Percentiles rank a stretch among this genome's conserved stretches.
These are phyloP conservation scores for Trichomonascaceae sp. DNA, from an alignment of 1,139 yeast genomes.

Conservation along the genomic window DNA sequence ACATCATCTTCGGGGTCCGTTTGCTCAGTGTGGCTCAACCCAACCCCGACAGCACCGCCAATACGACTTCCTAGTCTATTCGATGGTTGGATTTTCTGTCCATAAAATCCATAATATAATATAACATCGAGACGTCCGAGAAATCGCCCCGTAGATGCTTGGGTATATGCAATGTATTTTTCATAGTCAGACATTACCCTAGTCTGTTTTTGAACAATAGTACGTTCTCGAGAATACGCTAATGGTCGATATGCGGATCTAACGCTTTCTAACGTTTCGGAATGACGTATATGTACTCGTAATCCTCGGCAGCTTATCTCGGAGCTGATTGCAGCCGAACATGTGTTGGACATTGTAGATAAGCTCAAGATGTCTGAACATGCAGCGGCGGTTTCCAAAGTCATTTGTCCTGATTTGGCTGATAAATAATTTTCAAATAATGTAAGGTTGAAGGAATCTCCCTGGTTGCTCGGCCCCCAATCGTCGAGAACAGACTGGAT, in stretches of 20 bases:
- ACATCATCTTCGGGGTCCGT: constrained; percentile 6
- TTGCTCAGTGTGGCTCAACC: constrained; percentile 8
- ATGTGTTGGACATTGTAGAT: constrained; percentile 11
- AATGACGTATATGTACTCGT: constrained; percentile 15
- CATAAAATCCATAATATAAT: constrained; percentile 21
- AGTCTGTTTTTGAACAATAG: constrained; percentile 13
- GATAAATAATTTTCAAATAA: constrained; percentile 34
- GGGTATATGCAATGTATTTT: constrained; percentile 11
- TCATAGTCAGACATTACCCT: constrained; percentile 13
- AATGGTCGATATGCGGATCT: constrained; percentile 15
- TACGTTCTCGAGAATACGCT: constrained; percentile 20
- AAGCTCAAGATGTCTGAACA: constrained; percentile 26
- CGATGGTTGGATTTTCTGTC: constrained; percentile 8
- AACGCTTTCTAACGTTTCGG: constrained; percentile 1
- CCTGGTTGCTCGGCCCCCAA: constrained; percentile 23
- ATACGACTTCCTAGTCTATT: constrained; percentile 7
- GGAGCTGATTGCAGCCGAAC: constrained; percentile 10
- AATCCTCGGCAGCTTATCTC: constrained; percentile 18
- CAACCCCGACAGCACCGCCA: constrained; percentile 11
- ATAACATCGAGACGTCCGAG: constrained; percentile 13
- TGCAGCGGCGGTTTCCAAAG: constrained; percentile 16
- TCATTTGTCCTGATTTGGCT: constrained; percentile 24
- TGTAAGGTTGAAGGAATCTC: constrained; percentile 25
- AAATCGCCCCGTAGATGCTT: constrained; percentile 11
- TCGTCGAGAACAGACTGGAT: constrained; percentile 26